These are phyloP conservation scores for Pyropia haitanensis DNA, from an alignment of 23 red algal genomes.

Conservation along the genomic window DNA sequence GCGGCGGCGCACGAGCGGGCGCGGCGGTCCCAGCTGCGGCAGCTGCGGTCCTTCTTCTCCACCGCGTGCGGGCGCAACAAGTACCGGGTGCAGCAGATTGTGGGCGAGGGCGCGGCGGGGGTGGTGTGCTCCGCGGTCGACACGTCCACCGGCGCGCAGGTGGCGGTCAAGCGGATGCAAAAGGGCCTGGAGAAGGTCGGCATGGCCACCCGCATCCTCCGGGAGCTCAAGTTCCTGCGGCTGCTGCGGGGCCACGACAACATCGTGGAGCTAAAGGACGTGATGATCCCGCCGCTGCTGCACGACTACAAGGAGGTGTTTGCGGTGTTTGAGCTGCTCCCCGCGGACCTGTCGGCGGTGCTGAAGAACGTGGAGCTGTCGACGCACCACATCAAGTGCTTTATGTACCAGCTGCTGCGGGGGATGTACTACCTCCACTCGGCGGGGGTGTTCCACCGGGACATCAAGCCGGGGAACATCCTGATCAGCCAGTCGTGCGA, in stretches of 20 bases:
- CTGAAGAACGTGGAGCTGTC: slow-evolving; percentile 36
- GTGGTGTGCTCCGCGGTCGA: slow-evolving; percentile 70
- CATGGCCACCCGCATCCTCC: slow-evolving; percentile 53
- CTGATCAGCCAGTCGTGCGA: slow-evolving; percentile 69
- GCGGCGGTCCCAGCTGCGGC: slow-evolving; percentile 9
- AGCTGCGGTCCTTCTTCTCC: slow-evolving; percentile 59
- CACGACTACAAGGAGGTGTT: slow-evolving; percentile 74
- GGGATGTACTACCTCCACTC: slow-evolving; percentile 63
- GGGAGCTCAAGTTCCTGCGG: slow-evolving; percentile 89
- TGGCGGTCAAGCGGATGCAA: slow-evolving; percentile 79
- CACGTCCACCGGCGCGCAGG: slow-evolving; percentile 41
- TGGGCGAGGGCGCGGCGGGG: slow-evolving; percentile 79
- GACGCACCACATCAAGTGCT: slow-evolving; percentile 57
- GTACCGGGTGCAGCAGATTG: slow-evolving; percentile 62
- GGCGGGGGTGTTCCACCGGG: slow-evolving; percentile 72
- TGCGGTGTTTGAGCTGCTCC: slow-evolving; percentile 71
- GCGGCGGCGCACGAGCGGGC: not conserved
- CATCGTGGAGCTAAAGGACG: slow-evolving; percentile 81
- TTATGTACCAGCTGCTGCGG: slow-evolving; percentile 74
- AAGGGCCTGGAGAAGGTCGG: slow-evolving; percentile 72
- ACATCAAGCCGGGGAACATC: slow-evolving; percentile 84
- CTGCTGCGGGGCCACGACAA: slow-evolving; percentile 76
- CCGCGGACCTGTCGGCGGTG: slow-evolving; percentile 50
- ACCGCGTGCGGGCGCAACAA: slow-evolving; percentile 36
- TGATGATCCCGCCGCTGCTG: slow-evolving; percentile 43